Conservation (phyloP, 2,329 filamentous ascomycete species). For the Dendrostoma leiphaemia region DNA sequence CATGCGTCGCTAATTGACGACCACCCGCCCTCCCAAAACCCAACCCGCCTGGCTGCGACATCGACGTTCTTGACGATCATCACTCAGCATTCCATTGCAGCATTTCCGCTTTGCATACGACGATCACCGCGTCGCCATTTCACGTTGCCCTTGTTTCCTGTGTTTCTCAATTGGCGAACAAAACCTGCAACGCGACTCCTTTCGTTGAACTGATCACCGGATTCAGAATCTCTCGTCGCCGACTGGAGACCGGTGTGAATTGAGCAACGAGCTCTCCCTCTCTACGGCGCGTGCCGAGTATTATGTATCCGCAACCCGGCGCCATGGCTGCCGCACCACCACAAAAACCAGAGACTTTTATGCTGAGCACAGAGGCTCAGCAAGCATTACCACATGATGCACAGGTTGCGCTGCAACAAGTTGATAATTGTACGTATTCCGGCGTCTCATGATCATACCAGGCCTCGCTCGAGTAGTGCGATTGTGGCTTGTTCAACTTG, state of each 20-base stretch:
- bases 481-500: background rate
- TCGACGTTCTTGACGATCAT: conserved; percentile 7
- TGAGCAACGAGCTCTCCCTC: conserved; percentile 2
- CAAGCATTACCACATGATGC: conserved; percentile 94
- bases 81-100: conserved; percentile 6
- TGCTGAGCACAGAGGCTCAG: conserved; percentile 95
- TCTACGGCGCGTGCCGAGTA: conserved; percentile 23
- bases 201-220: background rate
- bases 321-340: conserved; percentile 79
- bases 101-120: conserved; percentile 8
- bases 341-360: conserved; percentile 98
- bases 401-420: conserved; percentile 95
- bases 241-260: conserved; percentile 9
- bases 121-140: conserved; percentile 11
- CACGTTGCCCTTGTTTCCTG: background rate
- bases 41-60: conserved; percentile 19
- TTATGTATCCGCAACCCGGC: conserved; percentile 80
- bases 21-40: background rate
- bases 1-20: background rate
- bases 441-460: background rate
- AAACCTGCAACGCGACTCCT: conserved; percentile 8
- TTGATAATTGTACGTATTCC: conserved; percentile 79
- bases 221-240: background rate
- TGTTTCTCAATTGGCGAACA: conserved; percentile 16
- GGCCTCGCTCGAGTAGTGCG: no score